Conservation (phyloP, 768 basidiomycete species). For the Boletus edulis region DNA sequence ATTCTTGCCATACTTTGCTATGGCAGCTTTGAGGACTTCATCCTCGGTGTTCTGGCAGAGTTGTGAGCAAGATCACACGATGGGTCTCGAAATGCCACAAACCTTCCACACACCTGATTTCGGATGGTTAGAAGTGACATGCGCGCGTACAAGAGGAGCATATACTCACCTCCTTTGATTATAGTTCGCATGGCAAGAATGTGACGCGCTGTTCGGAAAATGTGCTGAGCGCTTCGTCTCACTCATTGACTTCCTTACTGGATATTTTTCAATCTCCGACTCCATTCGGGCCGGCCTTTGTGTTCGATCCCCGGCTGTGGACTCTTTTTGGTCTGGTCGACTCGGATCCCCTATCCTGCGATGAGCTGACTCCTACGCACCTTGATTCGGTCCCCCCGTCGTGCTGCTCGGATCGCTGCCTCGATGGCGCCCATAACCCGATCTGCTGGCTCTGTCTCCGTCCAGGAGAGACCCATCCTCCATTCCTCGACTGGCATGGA, state of each 20-base stretch:
- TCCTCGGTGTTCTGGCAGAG: slow-evolving; percentile 83
- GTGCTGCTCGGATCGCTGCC: not conserved
- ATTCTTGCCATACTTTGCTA: slow-evolving; percentile 95
- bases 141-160: not conserved
- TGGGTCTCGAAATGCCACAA: slow-evolving; percentile 8
- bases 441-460: not conserved
- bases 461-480: not conserved
- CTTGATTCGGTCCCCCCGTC: too few relatives aligned
- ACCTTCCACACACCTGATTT: slow-evolving; percentile 81
- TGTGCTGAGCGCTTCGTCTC: slow-evolving; percentile 4
- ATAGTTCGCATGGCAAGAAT: slow-evolving; percentile 72
- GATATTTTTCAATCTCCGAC: slow-evolving; percentile 22
- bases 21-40: slow-evolving; percentile 98
- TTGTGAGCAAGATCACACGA: slow-evolving; percentile 1
- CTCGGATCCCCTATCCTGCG: slow-evolving; percentile 13
- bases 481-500: not conserved
- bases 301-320: slow-evolving; percentile 3
- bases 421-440: not conserved
- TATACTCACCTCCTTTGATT: slow-evolving; percentile 76
- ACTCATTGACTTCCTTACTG: not conserved
- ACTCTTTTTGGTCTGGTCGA: not conserved
- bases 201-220: not conserved
- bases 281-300: not conserved
- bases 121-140: slow-evolving; percentile 2
- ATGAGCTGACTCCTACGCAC: not conserved